A percentile compares a stretch with the other conserved stretches of the same genome.
These are phyloP conservation scores for Talaromyces atroroseus DNA, from an alignment of 2,329 filamentous ascomycete species.

Conservation along the genomic window DNA sequence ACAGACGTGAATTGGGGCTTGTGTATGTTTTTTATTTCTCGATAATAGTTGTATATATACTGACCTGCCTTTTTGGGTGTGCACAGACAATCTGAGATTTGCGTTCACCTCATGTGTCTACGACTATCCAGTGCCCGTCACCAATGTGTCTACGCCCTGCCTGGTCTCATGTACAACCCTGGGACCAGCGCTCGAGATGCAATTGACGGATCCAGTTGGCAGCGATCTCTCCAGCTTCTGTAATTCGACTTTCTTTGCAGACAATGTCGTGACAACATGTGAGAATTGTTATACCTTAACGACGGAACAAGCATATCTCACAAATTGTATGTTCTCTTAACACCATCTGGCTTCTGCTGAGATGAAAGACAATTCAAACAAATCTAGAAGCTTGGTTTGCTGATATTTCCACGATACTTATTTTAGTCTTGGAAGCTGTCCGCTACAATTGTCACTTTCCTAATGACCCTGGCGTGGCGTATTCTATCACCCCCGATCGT, in stretches of 20 bases:
- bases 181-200: constrained; percentile 25
- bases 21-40: constrained; percentile 30
- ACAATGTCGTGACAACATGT: constrained; percentile 38
- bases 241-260: constrained; percentile 31
- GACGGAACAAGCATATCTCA: constrained; percentile 34
- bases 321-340: constrained; percentile 36
- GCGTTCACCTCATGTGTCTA: constrained; percentile 41
- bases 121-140: constrained; percentile 31
- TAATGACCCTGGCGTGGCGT: constrained; percentile 29
- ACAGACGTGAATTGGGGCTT: constrained; percentile 43
- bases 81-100: constrained; percentile 42
- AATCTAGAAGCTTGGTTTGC: background rate
- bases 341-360: background rate
- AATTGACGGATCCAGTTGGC: constrained; percentile 24
- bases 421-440: constrained; percentile 41
- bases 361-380: background rate
- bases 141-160: constrained; percentile 40
- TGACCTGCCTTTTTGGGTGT: constrained; percentile 13
- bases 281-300: constrained; percentile 41
- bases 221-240: constrained; percentile 36
- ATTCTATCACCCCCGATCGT: constrained; percentile 34
- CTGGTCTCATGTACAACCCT: constrained; percentile 38
- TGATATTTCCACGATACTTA: background rate
- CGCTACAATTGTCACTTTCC: constrained; percentile 42
- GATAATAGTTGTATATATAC: background rate